These are phyloP conservation scores for Calamus simplicifolius DNA, from an alignment of 176 grass and related monocot species.

Conservation along the genomic window DNA sequence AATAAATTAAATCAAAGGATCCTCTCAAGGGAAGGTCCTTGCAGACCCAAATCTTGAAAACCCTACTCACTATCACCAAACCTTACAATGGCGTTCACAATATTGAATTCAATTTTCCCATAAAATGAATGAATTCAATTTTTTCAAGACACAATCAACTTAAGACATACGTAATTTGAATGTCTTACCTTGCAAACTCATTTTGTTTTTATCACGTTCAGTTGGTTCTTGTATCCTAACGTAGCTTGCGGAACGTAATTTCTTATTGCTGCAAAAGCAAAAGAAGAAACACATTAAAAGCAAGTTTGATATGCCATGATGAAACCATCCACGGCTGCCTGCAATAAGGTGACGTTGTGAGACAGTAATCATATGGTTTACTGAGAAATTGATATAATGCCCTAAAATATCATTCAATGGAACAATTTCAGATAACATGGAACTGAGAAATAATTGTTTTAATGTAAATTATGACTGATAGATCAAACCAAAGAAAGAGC, in stretches of 20 bases:
- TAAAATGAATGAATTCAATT: conserved; percentile 1
- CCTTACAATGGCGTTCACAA: not conserved
- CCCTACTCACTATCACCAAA: too few species aligned
- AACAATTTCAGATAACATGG: too few species aligned
- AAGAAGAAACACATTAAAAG: conserved; percentile 4
- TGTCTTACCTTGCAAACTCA: conserved; percentile 33
- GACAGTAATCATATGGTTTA: too few species aligned
- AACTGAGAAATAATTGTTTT: too few species aligned
- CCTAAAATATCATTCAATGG: too few species aligned
- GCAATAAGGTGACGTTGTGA: too few species aligned
- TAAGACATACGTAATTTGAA: not conserved
- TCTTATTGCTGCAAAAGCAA: conserved; percentile 44
- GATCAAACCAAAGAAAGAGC: too few species aligned
- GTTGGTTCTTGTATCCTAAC: conserved; percentile 29
- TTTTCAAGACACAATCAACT: conserved; percentile 5
- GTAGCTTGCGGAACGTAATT: conserved; percentile 29
- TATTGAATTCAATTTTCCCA: not conserved
- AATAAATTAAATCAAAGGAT: too few species aligned
- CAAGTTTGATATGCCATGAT: not conserved
- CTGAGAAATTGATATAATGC: too few species aligned
- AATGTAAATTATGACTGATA: too few species aligned
- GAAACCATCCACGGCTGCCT: not conserved
- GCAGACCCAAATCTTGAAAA: too few species aligned
- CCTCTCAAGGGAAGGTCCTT: too few species aligned
- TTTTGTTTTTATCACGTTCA: conserved; percentile 3